Evolutionary conservation across 1,284 basidiomycete genomes (phyloP), one percentile per base, ranked within the genome.

Genomic region (Megacollybia platyphylla): DNA sequence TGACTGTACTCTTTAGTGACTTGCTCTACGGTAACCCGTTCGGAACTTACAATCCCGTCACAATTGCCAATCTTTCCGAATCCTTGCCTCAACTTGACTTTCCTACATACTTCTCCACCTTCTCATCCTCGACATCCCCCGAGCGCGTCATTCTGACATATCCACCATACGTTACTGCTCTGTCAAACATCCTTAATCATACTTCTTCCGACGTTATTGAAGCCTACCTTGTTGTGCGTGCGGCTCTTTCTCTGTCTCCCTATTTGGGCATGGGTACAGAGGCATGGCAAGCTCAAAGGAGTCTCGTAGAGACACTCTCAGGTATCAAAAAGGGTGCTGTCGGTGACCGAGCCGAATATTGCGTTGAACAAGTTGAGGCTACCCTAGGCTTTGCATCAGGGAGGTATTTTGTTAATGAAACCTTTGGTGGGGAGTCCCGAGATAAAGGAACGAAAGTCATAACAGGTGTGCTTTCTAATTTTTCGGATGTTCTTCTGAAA

Each of bases 261-360:
- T 72, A 78, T 47, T 68, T 97, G 7, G 84, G 89, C 3, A 70
- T 70, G 45, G 70, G 73, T 24, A 88, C 87, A 0, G 73, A 80
- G 47, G 71, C 87, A 27, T 83, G 87, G 76, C 71, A 81, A 58
- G 79, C 84, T 7, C 70, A 79, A 43, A 70, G 84, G 10, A 64
- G 70, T 26, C 67, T 96, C 37, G 61, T 76, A 36, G 87, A 91
- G 57, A 63, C 71, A 28, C 63, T 96, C 36, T 73, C 71, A 35
- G 94, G 94, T 2, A 76, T 96, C 54, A 90, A 90, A 62, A 83
- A 83, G 48, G 94, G 92, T 34, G 85, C 82, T 2, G 70, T 86
- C 32, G 82, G 85, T 44, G 85, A 94, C 53, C 74, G 94, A 27
- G 73, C 77, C 28, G 85, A 92, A 52, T 83, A 76, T 52, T 88